These are phyloP conservation scores for Mycena rosella DNA, from an alignment of 768 basidiomycete species.

Conservation along the genomic window DNA sequence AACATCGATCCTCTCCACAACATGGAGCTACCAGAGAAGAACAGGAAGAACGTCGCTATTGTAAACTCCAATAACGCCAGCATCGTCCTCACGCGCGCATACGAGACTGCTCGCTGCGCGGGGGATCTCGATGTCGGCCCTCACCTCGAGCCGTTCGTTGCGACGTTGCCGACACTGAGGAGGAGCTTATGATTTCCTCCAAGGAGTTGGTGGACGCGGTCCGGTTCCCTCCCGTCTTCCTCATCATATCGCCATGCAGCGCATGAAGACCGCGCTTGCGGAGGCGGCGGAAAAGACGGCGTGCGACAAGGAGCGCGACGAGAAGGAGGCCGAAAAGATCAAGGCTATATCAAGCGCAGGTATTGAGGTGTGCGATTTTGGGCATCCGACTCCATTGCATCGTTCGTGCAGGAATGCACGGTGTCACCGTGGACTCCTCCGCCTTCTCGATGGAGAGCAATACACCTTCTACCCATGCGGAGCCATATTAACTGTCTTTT, in stretches of 20 bases:
- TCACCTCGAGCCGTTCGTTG: conserved; percentile 1
- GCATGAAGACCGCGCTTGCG: not conserved
- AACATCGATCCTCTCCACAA: not conserved
- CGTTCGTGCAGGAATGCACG: not conserved
- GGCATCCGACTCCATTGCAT: conserved; percentile 2
- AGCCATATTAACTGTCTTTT: not conserved
- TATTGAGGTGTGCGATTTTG: not conserved
- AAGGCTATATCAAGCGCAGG: not conserved
- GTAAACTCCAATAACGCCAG: conserved; percentile 15
- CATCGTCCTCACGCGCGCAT: not conserved
- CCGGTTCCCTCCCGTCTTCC: conserved; percentile 8
- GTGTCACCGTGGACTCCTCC: not conserved
- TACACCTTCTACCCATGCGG: not conserved
- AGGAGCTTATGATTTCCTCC: conserved; percentile 28
- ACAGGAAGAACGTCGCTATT: not conserved
- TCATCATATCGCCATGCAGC: not conserved
- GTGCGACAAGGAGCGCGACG: not conserved
- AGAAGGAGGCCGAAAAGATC: not conserved
- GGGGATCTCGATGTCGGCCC: conserved; percentile 6
- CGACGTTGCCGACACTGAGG: conserved; percentile 9
- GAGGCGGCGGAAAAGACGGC: not conserved
- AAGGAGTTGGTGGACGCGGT: not conserved
- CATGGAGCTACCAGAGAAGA: not conserved
- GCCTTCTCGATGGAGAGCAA: not conserved
- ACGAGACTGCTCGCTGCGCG: not conserved